A percentile compares a stretch with the other conserved stretches of the same genome.
Evolutionary conservation across 1,139 yeast species (phyloP).

Genomic region (Debaryomyces fabryi): DNA sequence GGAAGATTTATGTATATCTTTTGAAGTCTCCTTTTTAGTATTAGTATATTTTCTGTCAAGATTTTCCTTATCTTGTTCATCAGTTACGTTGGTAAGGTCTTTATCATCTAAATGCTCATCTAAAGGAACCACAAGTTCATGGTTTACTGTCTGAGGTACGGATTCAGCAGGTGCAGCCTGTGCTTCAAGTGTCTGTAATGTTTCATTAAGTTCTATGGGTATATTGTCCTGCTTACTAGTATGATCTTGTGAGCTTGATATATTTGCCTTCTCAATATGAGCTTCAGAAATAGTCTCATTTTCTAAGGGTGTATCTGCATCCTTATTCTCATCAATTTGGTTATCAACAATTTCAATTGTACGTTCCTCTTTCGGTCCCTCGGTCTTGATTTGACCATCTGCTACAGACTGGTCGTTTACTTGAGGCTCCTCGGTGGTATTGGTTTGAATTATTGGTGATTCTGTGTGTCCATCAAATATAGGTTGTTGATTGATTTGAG

Average conservation of each 20-base stretch:
- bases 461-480: constrained; percentile 26
- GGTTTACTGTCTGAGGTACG: background rate
- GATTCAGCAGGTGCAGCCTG: background rate
- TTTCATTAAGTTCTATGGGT: background rate
- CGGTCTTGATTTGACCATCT: background rate
- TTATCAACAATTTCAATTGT: background rate
- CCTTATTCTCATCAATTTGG: background rate
- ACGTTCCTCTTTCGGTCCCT: background rate
- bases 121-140: background rate
- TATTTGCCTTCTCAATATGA: background rate
- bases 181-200: background rate
- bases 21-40: constrained; percentile 6
- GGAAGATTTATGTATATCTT: constrained; percentile 15
- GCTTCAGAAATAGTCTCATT: background rate
- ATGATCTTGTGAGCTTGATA: background rate
- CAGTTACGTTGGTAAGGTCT: background rate
- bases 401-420: background rate
- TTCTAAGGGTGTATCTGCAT: background rate
- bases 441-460: constrained; percentile 16
- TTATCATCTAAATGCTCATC: background rate
- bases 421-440: background rate
- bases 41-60: constrained; percentile 11
- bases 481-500: constrained; percentile 35
- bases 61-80: constrained; percentile 12
- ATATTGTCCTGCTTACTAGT: background rate